Percentiles rank a stretch among this genome's conserved stretches.
Conservation (phyloP, 2,329 filamentous ascomycete genomes). For the Microsporum canis region DNA sequence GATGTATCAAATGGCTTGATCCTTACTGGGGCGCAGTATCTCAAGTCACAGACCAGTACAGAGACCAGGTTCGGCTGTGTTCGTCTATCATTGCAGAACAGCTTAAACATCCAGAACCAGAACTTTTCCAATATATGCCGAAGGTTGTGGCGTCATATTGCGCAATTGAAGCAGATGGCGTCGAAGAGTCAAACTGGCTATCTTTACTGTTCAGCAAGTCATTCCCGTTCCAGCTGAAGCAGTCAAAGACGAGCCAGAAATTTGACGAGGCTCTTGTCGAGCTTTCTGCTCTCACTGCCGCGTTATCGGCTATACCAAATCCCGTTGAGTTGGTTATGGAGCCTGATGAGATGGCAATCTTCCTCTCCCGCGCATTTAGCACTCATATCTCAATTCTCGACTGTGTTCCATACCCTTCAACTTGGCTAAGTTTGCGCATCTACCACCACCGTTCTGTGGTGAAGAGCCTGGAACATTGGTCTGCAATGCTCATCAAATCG, state of each 20-base stretch:
- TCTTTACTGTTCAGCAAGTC: slow-evolving; percentile 81
- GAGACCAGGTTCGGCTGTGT: slow-evolving; percentile 83
- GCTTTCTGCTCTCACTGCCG: slow-evolving; percentile 74
- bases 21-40: slow-evolving; percentile 80
- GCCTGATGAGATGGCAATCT: slow-evolving; percentile 60
- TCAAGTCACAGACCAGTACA: slow-evolving; percentile 71
- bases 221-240: slow-evolving; percentile 75
- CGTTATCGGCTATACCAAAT: slow-evolving; percentile 61
- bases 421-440: slow-evolving; percentile 88
- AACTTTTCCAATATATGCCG: slow-evolving; percentile 79
- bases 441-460: slow-evolving; percentile 87
- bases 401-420: slow-evolving; percentile 76
- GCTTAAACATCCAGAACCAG: slow-evolving; percentile 62
- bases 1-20: slow-evolving; percentile 79
- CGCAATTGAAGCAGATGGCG: slow-evolving; percentile 57
- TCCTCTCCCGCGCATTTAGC: slow-evolving; percentile 67
- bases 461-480: slow-evolving; percentile 71
- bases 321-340: slow-evolving; percentile 68
- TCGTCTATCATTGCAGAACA: slow-evolving; percentile 87
- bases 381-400: slow-evolving; percentile 82
- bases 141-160: slow-evolving; percentile 86
- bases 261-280: slow-evolving; percentile 87
- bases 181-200: slow-evolving; percentile 48
- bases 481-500: slow-evolving; percentile 64
- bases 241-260: slow-evolving; percentile 47